phyloP scores from a whole-genome alignment of 257 asterid genomes.

The Penstemon eatonii region DNA sequence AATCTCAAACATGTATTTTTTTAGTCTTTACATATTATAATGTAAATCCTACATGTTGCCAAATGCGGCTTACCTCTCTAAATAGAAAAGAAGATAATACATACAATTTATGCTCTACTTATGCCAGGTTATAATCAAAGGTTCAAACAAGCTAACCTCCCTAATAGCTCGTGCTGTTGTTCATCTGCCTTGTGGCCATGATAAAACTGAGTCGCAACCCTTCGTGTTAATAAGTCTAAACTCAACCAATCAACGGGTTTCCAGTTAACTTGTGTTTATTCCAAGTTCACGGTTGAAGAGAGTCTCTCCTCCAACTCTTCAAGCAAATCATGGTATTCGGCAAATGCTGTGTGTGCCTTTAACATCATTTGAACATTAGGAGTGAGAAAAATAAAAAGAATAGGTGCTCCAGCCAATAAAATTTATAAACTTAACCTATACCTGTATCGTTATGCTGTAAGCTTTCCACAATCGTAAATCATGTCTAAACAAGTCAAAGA shows the following conservation, averaged over 20 bases:
- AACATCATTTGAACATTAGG: slow-evolving; percentile 16
- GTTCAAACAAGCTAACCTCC: slow-evolving; percentile 27
- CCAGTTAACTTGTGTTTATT: slow-evolving; percentile 43
- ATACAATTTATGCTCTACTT: slow-evolving; percentile 14
- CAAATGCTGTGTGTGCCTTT: slow-evolving; percentile 72
- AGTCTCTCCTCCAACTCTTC: slow-evolving; percentile 81
- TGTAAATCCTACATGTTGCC: slow-evolving; percentile 32
- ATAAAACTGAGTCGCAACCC: slow-evolving; percentile 18
- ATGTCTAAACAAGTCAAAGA: slow-evolving; percentile 82
- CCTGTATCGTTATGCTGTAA: slow-evolving; percentile 82
- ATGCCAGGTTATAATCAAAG: slow-evolving; percentile 28
- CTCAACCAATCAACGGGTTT: slow-evolving; percentile 20
- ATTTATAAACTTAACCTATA: slow-evolving; percentile 24
- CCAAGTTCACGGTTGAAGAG: slow-evolving; percentile 45
- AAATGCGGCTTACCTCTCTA: slow-evolving; percentile 22
- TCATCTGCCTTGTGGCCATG: slow-evolving; percentile 23
- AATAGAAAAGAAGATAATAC: slow-evolving; percentile 28
- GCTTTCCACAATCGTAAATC: slow-evolving; percentile 91
- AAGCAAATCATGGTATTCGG: slow-evolving; percentile 80
- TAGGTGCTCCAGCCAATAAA: slow-evolving; percentile 15
- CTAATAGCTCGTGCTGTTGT: slow-evolving; percentile 27
- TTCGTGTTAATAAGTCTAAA: slow-evolving; percentile 17
- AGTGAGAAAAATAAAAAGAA: slow-evolving; percentile 9
- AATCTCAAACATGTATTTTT: background rate
- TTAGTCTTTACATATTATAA: slow-evolving; percentile 22